Evolutionary conservation across 2,329 filamentous ascomycete species (phyloP), one percentile per base, ranked within the genome.

Genomic region (Kalaharituber pfeilii): DNA sequence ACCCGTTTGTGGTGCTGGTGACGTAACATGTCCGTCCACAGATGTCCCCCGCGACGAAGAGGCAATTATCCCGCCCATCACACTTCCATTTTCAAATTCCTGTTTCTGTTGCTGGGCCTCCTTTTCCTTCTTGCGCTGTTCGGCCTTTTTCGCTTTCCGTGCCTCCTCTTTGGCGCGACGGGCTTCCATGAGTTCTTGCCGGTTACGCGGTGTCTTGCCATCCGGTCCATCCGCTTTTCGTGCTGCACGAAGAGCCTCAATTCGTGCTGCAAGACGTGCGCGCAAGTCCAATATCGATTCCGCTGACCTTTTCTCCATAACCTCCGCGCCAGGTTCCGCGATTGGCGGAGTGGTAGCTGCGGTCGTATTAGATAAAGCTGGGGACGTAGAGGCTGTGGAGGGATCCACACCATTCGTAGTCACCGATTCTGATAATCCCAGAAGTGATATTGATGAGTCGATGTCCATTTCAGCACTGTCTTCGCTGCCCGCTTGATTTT

Each of bases 111-210:
- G n/a, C 5, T 13, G 13, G 13, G 18, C 22, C 42, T 15, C 42
- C 73, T 20, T 71, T 70, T 62, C 77, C 78, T 30, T 77, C 71
- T 60, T 77, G 72, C 59, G 81, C 76, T 59, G 78, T 77, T 8
- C 45, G 33, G 20, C 30, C 8, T 24, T 49, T 29, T 20, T 25
- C 28, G 13, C 24, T 27, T n/a, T 29, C 7, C 28, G 49, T 22
- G 18, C 20, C 56, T 86, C 82, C 67, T 94, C 84, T 71, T 94
- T 95, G 66, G 81, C 80, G 59, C 91, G 79, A 42, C 91, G 79
- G 45, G 85, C 78, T 69, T 96, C 91, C 63, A 98, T 86, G 11
- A 98, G 76, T 66, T 96, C 88, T 69, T 94, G 84, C 57, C 91
- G 79, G 57, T 86, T 94, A 59, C 84, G 80, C 55, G 89, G 85